These are phyloP conservation scores for Camellia lanceoleosa DNA, from an alignment of 148 eudicot species.

Conservation along the genomic window DNA sequence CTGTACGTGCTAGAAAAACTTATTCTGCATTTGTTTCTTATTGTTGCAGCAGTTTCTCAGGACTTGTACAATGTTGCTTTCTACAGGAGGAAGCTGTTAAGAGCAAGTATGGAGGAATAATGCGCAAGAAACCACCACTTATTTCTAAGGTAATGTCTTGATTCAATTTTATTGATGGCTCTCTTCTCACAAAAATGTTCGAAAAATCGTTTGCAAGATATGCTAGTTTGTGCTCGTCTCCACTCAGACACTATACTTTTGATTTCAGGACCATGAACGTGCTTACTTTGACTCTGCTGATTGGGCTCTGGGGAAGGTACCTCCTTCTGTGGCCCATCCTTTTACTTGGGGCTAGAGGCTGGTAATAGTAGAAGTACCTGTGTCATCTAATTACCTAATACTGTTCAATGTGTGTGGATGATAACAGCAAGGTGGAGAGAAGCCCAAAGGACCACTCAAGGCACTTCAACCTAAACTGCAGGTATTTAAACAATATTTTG, in stretches of 20 bases:
- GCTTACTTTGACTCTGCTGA: constrained; percentile 99
- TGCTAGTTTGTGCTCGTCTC: background rate
- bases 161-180: background rate
- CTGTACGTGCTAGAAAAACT: background rate
- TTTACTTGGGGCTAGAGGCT: constrained; percentile 8
- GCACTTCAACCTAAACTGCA: constrained; percentile 92
- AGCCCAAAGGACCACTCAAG: constrained; percentile 97
- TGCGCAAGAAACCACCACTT: constrained; percentile 94
- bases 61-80: constrained; percentile 12
- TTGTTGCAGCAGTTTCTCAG: constrained; percentile 9
- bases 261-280: constrained; percentile 86
- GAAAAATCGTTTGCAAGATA: background rate
- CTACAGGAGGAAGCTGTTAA: constrained; percentile 73
- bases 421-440: constrained; percentile 81
- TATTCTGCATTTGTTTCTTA: background rate
- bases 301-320: constrained; percentile 98
- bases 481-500: constrained; percentile 34
- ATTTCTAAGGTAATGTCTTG: constrained; percentile 70
- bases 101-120: constrained; percentile 87
- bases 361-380: background rate
- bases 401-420: constrained; percentile 9
- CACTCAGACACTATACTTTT: constrained; percentile 16
- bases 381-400: background rate
- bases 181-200: background rate
- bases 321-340: background rate